Conservation (phyloP, 2,329 filamentous ascomycete species). For the Fusarium luffae region DNA sequence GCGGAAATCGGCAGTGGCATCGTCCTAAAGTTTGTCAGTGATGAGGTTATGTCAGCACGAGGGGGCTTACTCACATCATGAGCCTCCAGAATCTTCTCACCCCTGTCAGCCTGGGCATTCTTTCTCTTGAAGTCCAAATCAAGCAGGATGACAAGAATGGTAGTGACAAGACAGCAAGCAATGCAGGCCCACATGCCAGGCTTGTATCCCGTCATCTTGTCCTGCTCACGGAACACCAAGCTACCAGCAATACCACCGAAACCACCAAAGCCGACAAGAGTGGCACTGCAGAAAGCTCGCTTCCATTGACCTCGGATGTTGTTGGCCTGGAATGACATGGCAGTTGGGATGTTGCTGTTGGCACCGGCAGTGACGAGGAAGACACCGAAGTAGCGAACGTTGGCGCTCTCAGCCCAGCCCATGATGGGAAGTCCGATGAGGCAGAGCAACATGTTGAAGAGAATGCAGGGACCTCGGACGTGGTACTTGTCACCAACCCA, state of each 20-base stretch:
- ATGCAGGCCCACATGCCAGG: constrained; percentile 68
- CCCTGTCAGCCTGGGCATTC: constrained; percentile 64
- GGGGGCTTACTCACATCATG: constrained; percentile 57
- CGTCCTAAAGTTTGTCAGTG: constrained; percentile 41
- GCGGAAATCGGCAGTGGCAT: constrained; percentile 48
- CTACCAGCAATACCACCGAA: constrained; percentile 82
- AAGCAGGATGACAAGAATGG: constrained; percentile 57
- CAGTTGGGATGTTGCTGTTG: constrained; percentile 80
- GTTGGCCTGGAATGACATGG: constrained; percentile 85
- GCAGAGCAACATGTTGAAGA: constrained; percentile 72
- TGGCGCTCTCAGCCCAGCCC: constrained; percentile 69
- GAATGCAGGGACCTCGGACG: constrained; percentile 72
- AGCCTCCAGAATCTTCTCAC: constrained; percentile 63
- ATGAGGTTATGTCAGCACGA: constrained; percentile 4
- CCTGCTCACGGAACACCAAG: constrained; percentile 74
- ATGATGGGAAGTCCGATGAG: constrained; percentile 78
- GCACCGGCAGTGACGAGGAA: constrained; percentile 81
- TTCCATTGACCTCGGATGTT: constrained; percentile 93
- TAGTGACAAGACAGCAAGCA: constrained; percentile 58
- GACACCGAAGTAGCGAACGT: constrained; percentile 76
- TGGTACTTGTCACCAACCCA: constrained; percentile 75
- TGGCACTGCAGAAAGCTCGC: constrained; percentile 80
- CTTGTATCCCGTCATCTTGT: constrained; percentile 62
- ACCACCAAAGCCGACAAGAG: constrained; percentile 79
- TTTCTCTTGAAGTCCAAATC: constrained; percentile 56